A percentile compares a stretch with the other conserved stretches of the same genome.
phyloP scores from a whole-genome alignment of 345 rosid species.

The Trapa bicornis region DNA sequence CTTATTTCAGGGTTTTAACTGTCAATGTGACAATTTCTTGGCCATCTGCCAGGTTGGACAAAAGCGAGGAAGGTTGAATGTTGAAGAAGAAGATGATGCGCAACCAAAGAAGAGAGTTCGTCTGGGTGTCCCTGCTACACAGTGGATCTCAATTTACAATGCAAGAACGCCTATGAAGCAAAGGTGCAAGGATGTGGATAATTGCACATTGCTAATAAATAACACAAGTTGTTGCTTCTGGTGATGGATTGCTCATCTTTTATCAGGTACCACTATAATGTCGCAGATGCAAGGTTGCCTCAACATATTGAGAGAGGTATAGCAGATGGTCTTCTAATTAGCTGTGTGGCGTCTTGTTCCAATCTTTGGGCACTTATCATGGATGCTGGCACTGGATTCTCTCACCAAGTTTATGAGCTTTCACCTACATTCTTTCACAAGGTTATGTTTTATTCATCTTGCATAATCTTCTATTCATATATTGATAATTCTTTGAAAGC shows the following conservation, averaged over 20 bases:
- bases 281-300: conserved; percentile 76
- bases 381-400: conserved; percentile 92
- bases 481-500: neutral
- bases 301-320: conserved; percentile 93
- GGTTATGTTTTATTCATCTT: conserved; percentile 28
- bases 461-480: conserved; percentile 1
- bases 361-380: conserved; percentile 95
- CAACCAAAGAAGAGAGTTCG: conserved; percentile 89
- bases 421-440: conserved; percentile 80
- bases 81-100: conserved; percentile 80
- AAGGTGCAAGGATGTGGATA: conserved; percentile 31
- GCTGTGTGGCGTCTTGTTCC: conserved; percentile 82
- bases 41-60: conserved; percentile 83
- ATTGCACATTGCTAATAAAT: neutral
- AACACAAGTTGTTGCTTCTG: neutral
- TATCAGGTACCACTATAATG: conserved; percentile 92
- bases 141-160: conserved; percentile 94
- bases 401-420: conserved; percentile 76
- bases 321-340: conserved; percentile 86
- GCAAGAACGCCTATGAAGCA: conserved; percentile 96
- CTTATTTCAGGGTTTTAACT: neutral
- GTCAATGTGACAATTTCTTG: conserved; percentile 20
- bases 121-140: conserved; percentile 85
- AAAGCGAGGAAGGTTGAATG: conserved; percentile 75
- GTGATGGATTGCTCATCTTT: neutral